Evolutionary conservation across 352 stramenopile genomes (phyloP).

Genomic region (Globisporangium orthogonon): DNA sequence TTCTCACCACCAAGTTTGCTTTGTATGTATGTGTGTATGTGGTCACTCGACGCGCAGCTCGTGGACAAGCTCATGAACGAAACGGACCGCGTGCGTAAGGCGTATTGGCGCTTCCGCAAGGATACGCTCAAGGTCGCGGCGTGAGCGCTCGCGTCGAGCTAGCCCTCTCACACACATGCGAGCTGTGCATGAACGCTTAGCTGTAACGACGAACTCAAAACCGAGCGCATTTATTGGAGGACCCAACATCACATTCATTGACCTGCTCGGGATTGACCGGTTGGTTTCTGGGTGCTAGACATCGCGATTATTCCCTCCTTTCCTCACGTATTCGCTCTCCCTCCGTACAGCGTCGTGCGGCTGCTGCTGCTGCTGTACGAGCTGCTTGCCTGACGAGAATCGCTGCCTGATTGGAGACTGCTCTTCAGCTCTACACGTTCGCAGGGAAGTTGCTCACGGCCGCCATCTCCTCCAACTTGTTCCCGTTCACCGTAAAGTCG

Average conservation of each 20-base stretch:
- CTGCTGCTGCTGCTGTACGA: neutral
- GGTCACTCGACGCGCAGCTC: slow-evolving; percentile 21
- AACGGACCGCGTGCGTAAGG: slow-evolving; percentile 59
- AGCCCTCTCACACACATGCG: neutral
- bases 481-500: slow-evolving; percentile 80
- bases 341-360: too few species aligned
- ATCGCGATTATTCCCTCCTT: neutral
- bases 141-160: neutral
- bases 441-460: slow-evolving; percentile 72
- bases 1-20: neutral
- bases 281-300: neutral
- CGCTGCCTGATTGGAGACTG: neutral
- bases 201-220: neutral
- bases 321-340: neutral
- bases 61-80: slow-evolving; percentile 65
- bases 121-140: slow-evolving; percentile 26
- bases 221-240: too few species aligned
- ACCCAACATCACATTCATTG: too few species aligned
- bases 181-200: slow-evolving; percentile 2
- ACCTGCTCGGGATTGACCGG: too few species aligned
- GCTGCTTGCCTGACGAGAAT: neutral
- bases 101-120: slow-evolving; percentile 74
- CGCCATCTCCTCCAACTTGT: slow-evolving; percentile 82
- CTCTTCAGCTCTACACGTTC: slow-evolving; percentile 36
- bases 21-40: neutral